phyloP scores from a whole-genome alignment of 352 stramenopile species.

The Poterioochromonas sp. region DNA sequence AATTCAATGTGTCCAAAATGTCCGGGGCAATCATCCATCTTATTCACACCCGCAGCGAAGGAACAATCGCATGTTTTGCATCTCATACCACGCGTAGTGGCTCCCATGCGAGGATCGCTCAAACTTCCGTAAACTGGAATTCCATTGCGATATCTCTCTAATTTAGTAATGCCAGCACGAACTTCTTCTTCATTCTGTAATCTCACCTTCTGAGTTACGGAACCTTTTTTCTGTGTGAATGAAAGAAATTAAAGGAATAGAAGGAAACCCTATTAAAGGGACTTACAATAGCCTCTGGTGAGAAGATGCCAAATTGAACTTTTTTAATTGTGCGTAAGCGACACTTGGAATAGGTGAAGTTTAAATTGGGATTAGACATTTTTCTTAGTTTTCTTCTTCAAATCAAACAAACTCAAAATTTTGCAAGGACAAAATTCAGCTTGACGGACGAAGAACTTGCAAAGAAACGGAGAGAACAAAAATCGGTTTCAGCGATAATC shows the following conservation, averaged over 20 bases:
- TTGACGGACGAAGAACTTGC: no score
- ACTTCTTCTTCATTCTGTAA: conserved; percentile 34
- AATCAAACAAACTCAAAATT: no score
- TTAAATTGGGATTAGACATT: conserved; percentile 27
- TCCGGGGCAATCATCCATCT: conserved; percentile 91
- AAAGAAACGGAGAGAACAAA: no score
- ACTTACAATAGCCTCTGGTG: conserved; percentile 84
- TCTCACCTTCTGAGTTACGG: conserved; percentile 52
- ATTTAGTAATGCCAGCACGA: conserved; percentile 36
- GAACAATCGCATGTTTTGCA: conserved; percentile 84
- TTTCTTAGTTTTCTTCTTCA: no score
- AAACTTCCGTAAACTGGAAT: conserved; percentile 94
- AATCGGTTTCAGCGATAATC: no score
- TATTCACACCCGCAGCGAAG: conserved; percentile 73
- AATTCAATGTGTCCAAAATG: conserved; percentile 99
- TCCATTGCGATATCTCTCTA: conserved; percentile 64
- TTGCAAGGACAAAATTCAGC: no score
- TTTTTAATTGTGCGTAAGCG: conserved; percentile 88
- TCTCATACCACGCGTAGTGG: conserved; percentile 67
- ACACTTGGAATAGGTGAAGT: conserved; percentile 88
- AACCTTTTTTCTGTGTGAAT: conserved; percentile 34
- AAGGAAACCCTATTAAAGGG: not conserved
- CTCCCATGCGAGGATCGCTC: conserved; percentile 94
- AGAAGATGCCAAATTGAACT: conserved; percentile 95
- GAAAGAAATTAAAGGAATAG: conserved; percentile 15